phyloP scores from a whole-genome alignment of 2,329 filamentous ascomycete genomes.

The Immersiporthe knoxdaviesiana region DNA sequence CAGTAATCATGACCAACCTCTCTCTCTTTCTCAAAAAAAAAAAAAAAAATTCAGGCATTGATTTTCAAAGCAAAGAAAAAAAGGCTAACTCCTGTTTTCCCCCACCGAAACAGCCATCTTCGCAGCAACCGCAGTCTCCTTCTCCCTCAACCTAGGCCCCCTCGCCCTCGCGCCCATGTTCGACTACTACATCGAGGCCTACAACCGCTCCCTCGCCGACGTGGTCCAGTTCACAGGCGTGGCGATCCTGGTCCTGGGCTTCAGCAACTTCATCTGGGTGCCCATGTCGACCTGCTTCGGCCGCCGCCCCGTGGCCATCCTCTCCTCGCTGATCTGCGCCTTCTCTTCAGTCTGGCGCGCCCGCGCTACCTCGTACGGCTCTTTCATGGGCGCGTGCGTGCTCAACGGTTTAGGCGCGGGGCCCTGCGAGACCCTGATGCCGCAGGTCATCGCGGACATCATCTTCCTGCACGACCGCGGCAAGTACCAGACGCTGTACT shows the following conservation, averaged over 20 bases:
- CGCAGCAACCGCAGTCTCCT: slow-evolving; percentile 43
- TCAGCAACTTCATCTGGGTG: slow-evolving; percentile 59
- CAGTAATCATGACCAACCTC: background rate
- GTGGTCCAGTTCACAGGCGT: slow-evolving; percentile 55
- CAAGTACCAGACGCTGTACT: slow-evolving; percentile 57
- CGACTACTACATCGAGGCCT: slow-evolving; percentile 57
- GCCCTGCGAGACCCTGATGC: slow-evolving; percentile 64
- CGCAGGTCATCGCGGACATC: slow-evolving; percentile 65
- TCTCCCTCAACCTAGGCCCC: slow-evolving; percentile 46
- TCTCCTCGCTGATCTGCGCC: slow-evolving; percentile 48
- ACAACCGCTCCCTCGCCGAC: slow-evolving; percentile 54
- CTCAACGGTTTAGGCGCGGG: slow-evolving; percentile 66
- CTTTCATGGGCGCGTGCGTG: slow-evolving; percentile 66
- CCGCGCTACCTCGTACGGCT: slow-evolving; percentile 57
- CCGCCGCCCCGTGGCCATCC: slow-evolving; percentile 51
- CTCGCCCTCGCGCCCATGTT: slow-evolving; percentile 59
- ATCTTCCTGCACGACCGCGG: slow-evolving; percentile 68
- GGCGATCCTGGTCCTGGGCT: slow-evolving; percentile 51
- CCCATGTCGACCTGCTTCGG: slow-evolving; percentile 52
- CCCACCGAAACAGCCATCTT: slow-evolving; percentile 33
- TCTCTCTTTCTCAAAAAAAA: too few relatives aligned
- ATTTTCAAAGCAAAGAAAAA: too few relatives aligned
- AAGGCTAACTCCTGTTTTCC: background rate
- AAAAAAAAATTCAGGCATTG: too few relatives aligned
- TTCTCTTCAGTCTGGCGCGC: slow-evolving; percentile 56